Percentiles rank a stretch among this genome's conserved stretches.
phyloP scores from a whole-genome alignment of 495 filamentous ascomycete species.

The Immersiella caudata region DNA sequence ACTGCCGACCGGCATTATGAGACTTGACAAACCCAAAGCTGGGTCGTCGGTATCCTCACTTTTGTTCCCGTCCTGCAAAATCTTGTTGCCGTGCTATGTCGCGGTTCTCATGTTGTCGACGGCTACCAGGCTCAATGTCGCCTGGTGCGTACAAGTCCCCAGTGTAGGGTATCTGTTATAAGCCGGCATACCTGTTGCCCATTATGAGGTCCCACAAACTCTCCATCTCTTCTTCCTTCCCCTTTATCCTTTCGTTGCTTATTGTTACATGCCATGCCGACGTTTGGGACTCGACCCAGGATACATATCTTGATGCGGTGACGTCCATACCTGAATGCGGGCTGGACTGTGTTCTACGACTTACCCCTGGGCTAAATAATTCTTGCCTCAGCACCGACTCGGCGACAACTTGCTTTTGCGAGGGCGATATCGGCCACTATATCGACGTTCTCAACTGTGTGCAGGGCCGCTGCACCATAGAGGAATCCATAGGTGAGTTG shows the following conservation, averaged over 20 bases:
- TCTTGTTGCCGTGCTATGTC: background rate
- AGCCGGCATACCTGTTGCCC: background rate
- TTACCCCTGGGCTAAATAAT: background rate
- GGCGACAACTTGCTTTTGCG: conserved; percentile 14
- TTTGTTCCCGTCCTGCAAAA: background rate
- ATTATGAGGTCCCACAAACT: background rate
- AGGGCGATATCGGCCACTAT: conserved; percentile 14
- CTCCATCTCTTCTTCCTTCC: background rate
- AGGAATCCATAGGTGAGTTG: conserved; percentile 23
- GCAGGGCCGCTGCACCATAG: conserved; percentile 15
- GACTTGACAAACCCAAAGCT: background rate
- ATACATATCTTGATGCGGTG: background rate
- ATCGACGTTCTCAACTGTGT: conserved; percentile 21
- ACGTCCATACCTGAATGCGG: conserved; percentile 15
- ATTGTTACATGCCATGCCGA: background rate
- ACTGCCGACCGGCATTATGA: background rate
- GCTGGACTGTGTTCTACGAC: conserved; percentile 8
- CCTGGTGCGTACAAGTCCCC: background rate
- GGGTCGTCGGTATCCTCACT: background rate
- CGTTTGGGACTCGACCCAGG: background rate
- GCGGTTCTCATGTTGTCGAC: background rate
- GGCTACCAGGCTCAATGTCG: background rate
- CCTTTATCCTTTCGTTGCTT: background rate
- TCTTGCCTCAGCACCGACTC: conserved; percentile 6
- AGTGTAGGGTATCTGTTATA: background rate